A percentile compares a stretch with the other conserved stretches of the same genome.
phyloP scores from a whole-genome alignment of 805 yeast species.

The Starmerella bombi region DNA sequence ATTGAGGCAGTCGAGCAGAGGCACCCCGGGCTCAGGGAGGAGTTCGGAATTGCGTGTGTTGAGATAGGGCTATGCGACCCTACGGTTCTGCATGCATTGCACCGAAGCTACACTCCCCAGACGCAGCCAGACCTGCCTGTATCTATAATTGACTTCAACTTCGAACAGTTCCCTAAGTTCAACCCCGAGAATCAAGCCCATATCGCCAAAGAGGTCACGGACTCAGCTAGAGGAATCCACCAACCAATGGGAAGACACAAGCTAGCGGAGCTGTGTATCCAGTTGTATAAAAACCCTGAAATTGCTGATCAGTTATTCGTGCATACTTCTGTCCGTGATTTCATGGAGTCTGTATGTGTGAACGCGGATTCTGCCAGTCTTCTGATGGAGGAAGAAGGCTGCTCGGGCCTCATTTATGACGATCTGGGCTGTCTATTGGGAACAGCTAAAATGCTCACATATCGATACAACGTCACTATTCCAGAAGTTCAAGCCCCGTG shows the following conservation, averaged over 20 bases:
- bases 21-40: constrained; percentile 9
- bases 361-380: constrained; percentile 23
- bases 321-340: constrained; percentile 33
- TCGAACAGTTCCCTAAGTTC: not conserved
- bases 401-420: constrained; percentile 9
- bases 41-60: constrained; percentile 17
- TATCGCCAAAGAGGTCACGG: constrained; percentile 7
- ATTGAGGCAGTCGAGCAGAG: constrained; percentile 15
- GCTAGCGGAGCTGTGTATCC: constrained; percentile 32
- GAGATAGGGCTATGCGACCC: constrained; percentile 21
- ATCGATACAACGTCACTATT: constrained; percentile 3
- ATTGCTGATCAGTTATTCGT: constrained; percentile 35
- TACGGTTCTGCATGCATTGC: constrained; percentile 19
- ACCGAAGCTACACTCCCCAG: constrained; percentile 13
- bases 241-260: constrained; percentile 4
- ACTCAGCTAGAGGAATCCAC: constrained; percentile 7
- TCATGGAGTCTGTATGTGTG: constrained; percentile 36
- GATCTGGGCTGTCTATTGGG: constrained; percentile 12
- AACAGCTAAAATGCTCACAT: not conserved
- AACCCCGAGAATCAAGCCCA: constrained; percentile 11
- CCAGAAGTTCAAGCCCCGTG: not conserved
- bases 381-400: constrained; percentile 13
- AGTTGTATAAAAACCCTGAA: constrained; percentile 35
- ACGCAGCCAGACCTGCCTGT: constrained; percentile 2
- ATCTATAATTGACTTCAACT: not conserved